Percentiles rank a stretch among this genome's conserved stretches.
Conservation (phyloP, 768 basidiomycete genomes). For the Psilocybe cyanescens region DNA sequence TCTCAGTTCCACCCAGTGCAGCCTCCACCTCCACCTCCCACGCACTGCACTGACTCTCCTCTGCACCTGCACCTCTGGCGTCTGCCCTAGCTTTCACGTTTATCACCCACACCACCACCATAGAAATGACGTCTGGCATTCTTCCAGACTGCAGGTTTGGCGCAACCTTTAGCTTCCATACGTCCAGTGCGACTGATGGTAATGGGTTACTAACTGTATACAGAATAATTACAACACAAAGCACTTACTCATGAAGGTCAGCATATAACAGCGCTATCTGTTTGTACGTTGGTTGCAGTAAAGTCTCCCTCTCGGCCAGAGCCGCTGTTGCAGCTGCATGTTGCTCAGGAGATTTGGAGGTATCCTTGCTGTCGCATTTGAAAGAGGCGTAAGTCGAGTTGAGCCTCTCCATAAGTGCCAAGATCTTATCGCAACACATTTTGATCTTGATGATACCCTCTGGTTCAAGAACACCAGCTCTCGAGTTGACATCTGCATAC, state of each 20-base stretch:
- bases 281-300: constrained; percentile 89
- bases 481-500: constrained; percentile 95
- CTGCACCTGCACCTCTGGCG: too few species aligned
- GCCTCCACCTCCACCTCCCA: too few species aligned
- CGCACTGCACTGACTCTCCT: too few species aligned
- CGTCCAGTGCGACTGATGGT: constrained; percentile 82
- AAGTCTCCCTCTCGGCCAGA: constrained; percentile 75
- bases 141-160: constrained; percentile 86
- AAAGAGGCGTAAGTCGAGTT: constrained; percentile 82
- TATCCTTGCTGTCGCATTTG: constrained; percentile 81
- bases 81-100: too few species aligned
- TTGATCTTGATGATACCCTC: constrained; percentile 99
- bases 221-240: constrained; percentile 1
- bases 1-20: too few species aligned
- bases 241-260: constrained; percentile 90
- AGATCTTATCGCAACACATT: constrained; percentile 93
- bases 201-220: constrained; percentile 11
- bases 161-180: constrained; percentile 98
- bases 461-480: constrained; percentile 95
- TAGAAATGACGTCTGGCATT: constrained; percentile 90
- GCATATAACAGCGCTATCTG: constrained; percentile 94
- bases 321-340: constrained; percentile 69
- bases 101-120: constrained; percentile 5
- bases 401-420: constrained; percentile 90
- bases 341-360: constrained; percentile 73